Conservation (phyloP, 257 asterid genomes). For the Anisodus acutangulus region DNA sequence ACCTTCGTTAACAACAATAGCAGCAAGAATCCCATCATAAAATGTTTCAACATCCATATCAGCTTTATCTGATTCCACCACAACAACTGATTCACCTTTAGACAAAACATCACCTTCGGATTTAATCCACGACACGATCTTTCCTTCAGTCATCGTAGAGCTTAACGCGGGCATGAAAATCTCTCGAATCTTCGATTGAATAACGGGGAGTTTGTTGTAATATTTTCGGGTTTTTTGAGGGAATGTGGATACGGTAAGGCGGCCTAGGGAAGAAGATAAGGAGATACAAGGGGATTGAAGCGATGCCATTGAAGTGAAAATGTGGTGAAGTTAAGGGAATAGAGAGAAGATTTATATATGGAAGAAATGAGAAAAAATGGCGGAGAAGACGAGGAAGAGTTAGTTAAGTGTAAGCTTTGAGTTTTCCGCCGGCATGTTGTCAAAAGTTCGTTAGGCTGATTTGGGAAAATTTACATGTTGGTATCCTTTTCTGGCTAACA, state of each 20-base stretch:
- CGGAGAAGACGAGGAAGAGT: conserved; percentile 70
- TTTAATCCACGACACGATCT: conserved; percentile 82
- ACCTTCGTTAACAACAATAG: conserved; percentile 71
- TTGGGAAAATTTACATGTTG: background rate
- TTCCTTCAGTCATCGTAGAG: conserved; percentile 95
- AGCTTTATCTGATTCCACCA: conserved; percentile 83
- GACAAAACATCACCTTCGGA: conserved; percentile 79
- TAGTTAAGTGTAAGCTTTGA: conserved; percentile 50
- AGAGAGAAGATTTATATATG: conserved; percentile 8
- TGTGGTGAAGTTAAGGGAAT: background rate
- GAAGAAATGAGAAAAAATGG: conserved; percentile 32
- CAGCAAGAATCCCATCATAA: conserved; percentile 74
- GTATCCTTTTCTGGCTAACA: no score
- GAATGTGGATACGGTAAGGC: conserved; percentile 39
- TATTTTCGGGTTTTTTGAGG: conserved; percentile 31
- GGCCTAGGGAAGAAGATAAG: conserved; percentile 48
- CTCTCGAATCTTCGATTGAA: conserved; percentile 80
- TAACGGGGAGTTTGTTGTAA: conserved; percentile 33
- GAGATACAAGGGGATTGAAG: conserved; percentile 68
- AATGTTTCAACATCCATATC: conserved; percentile 90
- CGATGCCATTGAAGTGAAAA: conserved; percentile 32
- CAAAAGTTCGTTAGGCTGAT: conserved; percentile 4
- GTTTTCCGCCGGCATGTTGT: conserved; percentile 42
- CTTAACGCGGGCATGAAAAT: conserved; percentile 95
- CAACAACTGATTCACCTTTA: conserved; percentile 84